Conservation (phyloP, 306 rosid genomes). For the Dryas alaskensis region DNA sequence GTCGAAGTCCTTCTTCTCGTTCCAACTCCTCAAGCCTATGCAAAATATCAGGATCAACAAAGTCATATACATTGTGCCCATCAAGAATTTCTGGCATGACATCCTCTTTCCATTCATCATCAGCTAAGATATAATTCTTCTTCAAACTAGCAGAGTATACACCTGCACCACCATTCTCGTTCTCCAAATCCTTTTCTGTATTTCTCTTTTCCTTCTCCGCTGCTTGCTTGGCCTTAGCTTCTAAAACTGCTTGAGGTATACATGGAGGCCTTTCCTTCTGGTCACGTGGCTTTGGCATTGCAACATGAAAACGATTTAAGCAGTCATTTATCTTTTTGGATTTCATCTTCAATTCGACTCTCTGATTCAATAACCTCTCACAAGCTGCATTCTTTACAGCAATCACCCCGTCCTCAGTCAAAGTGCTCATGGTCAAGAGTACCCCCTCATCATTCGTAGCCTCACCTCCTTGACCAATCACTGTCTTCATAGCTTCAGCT, state of each 20-base stretch:
- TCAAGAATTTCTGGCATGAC: constrained; percentile 78
- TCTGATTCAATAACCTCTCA: constrained; percentile 70
- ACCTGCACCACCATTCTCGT: constrained; percentile 94
- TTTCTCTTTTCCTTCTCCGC: constrained; percentile 56
- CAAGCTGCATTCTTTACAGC: constrained; percentile 87
- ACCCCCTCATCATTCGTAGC: constrained; percentile 53
- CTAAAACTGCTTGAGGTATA: constrained; percentile 68
- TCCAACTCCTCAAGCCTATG: constrained; percentile 77
- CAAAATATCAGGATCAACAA: constrained; percentile 71
- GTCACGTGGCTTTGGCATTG: constrained; percentile 77
- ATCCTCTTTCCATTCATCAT: constrained; percentile 89
- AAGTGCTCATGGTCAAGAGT: constrained; percentile 78
- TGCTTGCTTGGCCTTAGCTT: constrained; percentile 59
- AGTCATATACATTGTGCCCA: constrained; percentile 87
- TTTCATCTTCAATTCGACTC: constrained; percentile 82
- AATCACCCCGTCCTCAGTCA: constrained; percentile 82
- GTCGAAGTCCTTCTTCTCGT: constrained; percentile 62
- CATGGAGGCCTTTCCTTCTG: constrained; percentile 74
- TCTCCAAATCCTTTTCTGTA: constrained; percentile 72
- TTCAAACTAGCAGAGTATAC: constrained; percentile 78
- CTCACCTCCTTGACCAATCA: constrained; percentile 75
- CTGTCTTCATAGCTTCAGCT: constrained; percentile 76
- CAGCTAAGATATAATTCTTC: constrained; percentile 66
- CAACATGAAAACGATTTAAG: constrained; percentile 79
- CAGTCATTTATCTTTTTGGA: constrained; percentile 70